These are phyloP conservation scores for Parmelia sp. DNA, from an alignment of 495 filamentous ascomycete genomes.

Conservation along the genomic window DNA sequence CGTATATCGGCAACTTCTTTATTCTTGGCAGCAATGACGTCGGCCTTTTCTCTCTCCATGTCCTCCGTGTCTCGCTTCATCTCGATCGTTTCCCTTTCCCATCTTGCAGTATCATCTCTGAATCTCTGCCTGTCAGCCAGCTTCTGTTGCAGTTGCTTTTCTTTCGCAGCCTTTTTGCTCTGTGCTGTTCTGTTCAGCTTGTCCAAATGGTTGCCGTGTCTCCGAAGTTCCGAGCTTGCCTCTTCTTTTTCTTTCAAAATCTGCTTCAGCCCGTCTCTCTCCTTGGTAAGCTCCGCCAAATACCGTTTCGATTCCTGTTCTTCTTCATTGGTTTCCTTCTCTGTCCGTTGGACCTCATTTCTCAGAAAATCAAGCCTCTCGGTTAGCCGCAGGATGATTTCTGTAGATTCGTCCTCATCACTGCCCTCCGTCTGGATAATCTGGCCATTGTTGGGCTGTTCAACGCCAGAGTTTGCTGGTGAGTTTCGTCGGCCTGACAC, in stretches of 20 bases:
- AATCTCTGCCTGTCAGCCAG: constrained; percentile 55
- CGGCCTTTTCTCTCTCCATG: constrained; percentile 42
- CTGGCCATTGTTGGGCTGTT: constrained; percentile 36
- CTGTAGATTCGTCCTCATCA: constrained; percentile 31
- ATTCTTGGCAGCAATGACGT: constrained; percentile 34
- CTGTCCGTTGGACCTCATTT: constrained; percentile 67
- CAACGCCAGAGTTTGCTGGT: constrained; percentile 58
- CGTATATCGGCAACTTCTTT: constrained; percentile 45
- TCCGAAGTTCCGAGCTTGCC: constrained; percentile 69
- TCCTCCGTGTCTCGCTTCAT: constrained; percentile 44
- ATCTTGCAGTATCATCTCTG: constrained; percentile 52
- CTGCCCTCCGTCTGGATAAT: constrained; percentile 27
- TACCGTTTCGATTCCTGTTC: constrained; percentile 68
- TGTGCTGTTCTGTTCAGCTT: constrained; percentile 78
- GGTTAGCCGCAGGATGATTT: constrained; percentile 53
- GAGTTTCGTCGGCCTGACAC: constrained; percentile 69
- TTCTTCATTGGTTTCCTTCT: constrained; percentile 53
- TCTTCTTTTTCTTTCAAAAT: constrained; percentile 80
- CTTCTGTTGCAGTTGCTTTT: constrained; percentile 58
- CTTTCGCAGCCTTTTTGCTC: constrained; percentile 69
- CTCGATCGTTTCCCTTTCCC: constrained; percentile 48
- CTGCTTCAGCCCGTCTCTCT: constrained; percentile 67
- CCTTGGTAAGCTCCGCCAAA: constrained; percentile 51
- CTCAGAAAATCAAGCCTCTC: constrained; percentile 65
- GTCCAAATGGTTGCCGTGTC: constrained; percentile 73